These are phyloP conservation scores for Colletotrichum shisoi DNA, from an alignment of 2,329 filamentous ascomycete genomes.

Conservation along the genomic window DNA sequence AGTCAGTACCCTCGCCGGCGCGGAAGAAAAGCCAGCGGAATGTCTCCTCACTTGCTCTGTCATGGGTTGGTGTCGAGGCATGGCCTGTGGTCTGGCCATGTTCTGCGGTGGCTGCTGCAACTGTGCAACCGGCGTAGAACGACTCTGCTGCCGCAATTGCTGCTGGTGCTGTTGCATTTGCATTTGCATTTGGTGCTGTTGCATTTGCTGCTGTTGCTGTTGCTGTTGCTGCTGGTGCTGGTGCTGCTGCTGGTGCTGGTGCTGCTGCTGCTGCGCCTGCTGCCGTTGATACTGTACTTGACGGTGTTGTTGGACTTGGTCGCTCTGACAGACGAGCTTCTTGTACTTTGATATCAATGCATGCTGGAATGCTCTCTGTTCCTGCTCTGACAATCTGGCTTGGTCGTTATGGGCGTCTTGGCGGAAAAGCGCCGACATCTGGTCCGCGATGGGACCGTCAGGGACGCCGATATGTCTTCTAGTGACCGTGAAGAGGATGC, in stretches of 20 bases:
- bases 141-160: background rate
- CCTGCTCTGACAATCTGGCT: slow-evolving; percentile 15
- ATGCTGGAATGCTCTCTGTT: slow-evolving; percentile 15
- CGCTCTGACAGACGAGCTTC: background rate
- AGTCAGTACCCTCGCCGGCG: background rate
- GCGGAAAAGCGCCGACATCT: slow-evolving; percentile 45
- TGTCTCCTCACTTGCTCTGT: slow-evolving; percentile 5
- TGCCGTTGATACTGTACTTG: background rate
- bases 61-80: slow-evolving; percentile 10
- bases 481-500: slow-evolving; percentile 61
- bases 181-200: too few relatives aligned
- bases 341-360: slow-evolving; percentile 28
- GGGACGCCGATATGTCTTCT: slow-evolving; percentile 56
- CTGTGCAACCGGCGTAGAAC: background rate
- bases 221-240: too few relatives aligned
- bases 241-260: too few relatives aligned
- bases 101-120: background rate
- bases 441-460: slow-evolving; percentile 47
- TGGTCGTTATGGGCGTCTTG: slow-evolving; percentile 40
- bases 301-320: background rate
- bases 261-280: background rate
- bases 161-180: background rate
- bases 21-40: slow-evolving; percentile 12
- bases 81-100: background rate
- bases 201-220: rapidly evolving